Evolutionary conservation across 805 yeast species (phyloP), one percentile per base, ranked within the genome.

Genomic region (Candida piceae): DNA sequence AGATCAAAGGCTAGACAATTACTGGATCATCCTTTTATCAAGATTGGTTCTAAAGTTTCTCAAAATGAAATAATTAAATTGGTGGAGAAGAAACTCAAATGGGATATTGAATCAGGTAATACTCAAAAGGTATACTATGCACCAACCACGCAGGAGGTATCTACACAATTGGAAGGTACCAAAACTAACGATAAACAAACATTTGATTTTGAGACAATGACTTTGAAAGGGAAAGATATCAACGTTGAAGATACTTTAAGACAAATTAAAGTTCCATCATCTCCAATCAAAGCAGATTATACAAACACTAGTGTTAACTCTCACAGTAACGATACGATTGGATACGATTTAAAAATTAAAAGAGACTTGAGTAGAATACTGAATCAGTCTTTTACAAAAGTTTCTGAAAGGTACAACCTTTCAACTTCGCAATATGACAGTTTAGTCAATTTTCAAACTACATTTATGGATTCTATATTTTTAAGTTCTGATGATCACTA

Each of bases 1-100:
- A 66, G 98, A 41, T 84, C 90, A 0, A 68, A 71, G 12, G 86
- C 95, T 0, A 62, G 63, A 18, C 69, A 63, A 17, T 65, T 90
- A 17, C 58, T 86, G 35, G 74, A 68, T 40, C 94, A 84, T 53
- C 70, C 69, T 35, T 90, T 82, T 48, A 59, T 82, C 13, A 54
- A 65, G 22, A 53, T 56, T 23, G 67, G 70, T 10, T 66, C 70
- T 25, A 48, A 52, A 20, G 43, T 48, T 7, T 57, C 59, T 23
- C 63, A 56, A 39, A 45, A 60, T 3, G 49, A 44, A 16, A 46
- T 73, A n/a, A 41, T 48, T 13, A 58, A 55, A 31, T 41, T 77
- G 31, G 64, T 80, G 8, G 58, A 63, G n/a, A 63, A 66, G 35
- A 72, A 63, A 42, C 57, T 58, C 25, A 48, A 50, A 22, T 73